Evolutionary conservation across 2,329 filamentous ascomycete species (phyloP).

Genomic region (Penicillium sp.): DNA sequence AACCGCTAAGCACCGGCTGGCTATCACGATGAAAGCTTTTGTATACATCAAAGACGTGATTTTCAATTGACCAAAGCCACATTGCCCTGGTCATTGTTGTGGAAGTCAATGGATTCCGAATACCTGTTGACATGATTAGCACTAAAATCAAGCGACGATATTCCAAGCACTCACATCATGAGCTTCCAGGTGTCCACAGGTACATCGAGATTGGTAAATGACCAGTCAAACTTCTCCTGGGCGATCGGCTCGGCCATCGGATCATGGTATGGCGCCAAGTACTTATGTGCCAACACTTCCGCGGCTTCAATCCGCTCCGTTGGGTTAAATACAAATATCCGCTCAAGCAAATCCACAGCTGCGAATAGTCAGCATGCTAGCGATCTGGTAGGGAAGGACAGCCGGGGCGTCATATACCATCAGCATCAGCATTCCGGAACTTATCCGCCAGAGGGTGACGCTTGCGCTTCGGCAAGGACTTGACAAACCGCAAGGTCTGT

Average conservation of each 20-base stretch:
- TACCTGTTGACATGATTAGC: conserved; percentile 64
- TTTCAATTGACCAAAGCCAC: conserved; percentile 20
- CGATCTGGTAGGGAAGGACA: neutral
- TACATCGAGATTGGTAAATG: conserved; percentile 96
- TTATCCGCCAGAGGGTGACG: conserved; percentile 82
- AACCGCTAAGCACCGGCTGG: no score
- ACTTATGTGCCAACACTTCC: conserved; percentile 85
- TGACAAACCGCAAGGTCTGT: conserved; percentile 92
- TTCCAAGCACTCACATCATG: conserved; percentile 79
- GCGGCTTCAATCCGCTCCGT: conserved; percentile 88
- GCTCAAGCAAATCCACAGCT: conserved; percentile 93
- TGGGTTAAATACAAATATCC: conserved; percentile 98
- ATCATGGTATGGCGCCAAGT: conserved; percentile 95
- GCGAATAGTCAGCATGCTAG: conserved; percentile 10
- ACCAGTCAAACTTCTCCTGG: conserved; percentile 99
- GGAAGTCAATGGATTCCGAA: conserved; percentile 97
- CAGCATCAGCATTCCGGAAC: conserved; percentile 91
- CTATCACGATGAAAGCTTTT: no score
- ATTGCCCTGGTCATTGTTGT: conserved; percentile 73
- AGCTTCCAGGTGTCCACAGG: conserved; percentile 99
- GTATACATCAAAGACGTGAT: no score
- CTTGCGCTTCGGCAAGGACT: conserved; percentile 93
- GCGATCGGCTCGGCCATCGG: conserved; percentile 93
- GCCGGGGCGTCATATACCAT: conserved; percentile 59
- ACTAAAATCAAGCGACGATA: neutral